A percentile compares a stretch with the other conserved stretches of the same genome.
These are phyloP conservation scores for Thelonectria olida DNA, from an alignment of 2,329 filamentous ascomycete genomes.

Conservation along the genomic window DNA sequence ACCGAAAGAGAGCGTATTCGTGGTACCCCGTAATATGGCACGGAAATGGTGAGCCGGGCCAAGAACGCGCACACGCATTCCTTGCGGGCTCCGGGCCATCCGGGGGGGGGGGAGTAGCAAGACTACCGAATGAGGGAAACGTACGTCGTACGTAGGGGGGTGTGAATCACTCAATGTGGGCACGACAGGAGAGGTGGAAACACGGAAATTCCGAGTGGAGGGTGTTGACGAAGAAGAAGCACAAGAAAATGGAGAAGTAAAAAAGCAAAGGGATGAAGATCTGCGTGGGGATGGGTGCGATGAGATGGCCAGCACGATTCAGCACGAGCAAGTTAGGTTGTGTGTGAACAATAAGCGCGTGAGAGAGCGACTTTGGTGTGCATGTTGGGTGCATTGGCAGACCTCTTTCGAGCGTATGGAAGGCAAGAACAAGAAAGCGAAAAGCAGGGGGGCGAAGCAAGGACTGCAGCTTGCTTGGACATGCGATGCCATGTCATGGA, in stretches of 20 bases:
- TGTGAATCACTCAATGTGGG: not conserved
- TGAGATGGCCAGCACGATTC: not conserved
- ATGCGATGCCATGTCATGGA: slow-evolving; percentile 16
- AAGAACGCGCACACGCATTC: slow-evolving; percentile 25
- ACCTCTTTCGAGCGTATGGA: not conserved
- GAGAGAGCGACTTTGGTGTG: not conserved
- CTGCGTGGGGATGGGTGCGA: slow-evolving; percentile 1
- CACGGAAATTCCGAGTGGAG: not conserved
- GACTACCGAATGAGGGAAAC: not conserved
- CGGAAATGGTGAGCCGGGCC: slow-evolving; percentile 19
- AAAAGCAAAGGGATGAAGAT: slow-evolving; percentile 1
- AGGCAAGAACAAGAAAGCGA: not conserved
- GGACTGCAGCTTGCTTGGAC: slow-evolving; percentile 1
- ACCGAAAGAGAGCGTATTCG: not conserved
- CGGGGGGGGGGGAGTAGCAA: slow-evolving; percentile 23
- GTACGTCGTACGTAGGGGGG: not conserved
- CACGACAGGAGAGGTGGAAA: not conserved
- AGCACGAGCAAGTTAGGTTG: not conserved
- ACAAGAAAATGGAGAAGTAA: not conserved
- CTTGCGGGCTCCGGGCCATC: slow-evolving; percentile 36
- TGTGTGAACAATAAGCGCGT: not conserved
- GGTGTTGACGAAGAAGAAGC: not conserved
- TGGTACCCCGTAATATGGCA: not conserved
- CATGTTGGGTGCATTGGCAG: no score
- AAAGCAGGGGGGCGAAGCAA: slow-evolving; percentile 1